Conservation (phyloP, 1,139 yeast species). For the Candida sojae region DNA sequence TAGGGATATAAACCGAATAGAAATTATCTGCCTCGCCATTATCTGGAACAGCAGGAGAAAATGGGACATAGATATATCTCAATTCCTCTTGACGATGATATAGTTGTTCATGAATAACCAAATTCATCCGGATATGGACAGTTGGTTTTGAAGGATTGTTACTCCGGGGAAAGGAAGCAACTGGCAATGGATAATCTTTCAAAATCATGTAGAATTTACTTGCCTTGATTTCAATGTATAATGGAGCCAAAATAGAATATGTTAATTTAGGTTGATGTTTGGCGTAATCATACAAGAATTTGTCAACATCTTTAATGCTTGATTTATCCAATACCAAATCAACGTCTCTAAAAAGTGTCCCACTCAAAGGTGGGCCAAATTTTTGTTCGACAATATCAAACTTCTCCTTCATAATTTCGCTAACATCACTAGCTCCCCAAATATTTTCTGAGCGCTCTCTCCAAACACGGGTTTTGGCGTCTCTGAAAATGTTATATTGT, state of each 20-base stretch:
- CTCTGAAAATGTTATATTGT: conserved; percentile 30
- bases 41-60: conserved; percentile 40
- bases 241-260: conserved; percentile 43
- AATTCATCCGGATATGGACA: conserved; percentile 34
- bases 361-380: conserved; percentile 38
- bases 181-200: conserved; percentile 45
- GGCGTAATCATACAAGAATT: conserved; percentile 38
- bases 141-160: conserved; percentile 27
- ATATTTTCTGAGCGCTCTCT: conserved; percentile 22
- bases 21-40: conserved; percentile 33
- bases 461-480: conserved; percentile 29
- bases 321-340: conserved; percentile 34
- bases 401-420: conserved; percentile 30
- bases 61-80: conserved; percentile 47
- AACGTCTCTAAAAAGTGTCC: conserved; percentile 31
- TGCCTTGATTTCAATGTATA: conserved; percentile 31
- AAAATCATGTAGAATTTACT: conserved; percentile 33
- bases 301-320: conserved; percentile 32
- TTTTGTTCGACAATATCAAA: conserved; percentile 38
- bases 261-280: conserved; percentile 43
- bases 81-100: conserved; percentile 41
- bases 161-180: conserved; percentile 41
- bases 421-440: conserved; percentile 42
- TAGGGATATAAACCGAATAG: conserved; percentile 40
- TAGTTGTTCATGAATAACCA: conserved; percentile 46